These are phyloP conservation scores for Dryas drummondii DNA, from an alignment of 306 rosid species.

Conservation along the genomic window DNA sequence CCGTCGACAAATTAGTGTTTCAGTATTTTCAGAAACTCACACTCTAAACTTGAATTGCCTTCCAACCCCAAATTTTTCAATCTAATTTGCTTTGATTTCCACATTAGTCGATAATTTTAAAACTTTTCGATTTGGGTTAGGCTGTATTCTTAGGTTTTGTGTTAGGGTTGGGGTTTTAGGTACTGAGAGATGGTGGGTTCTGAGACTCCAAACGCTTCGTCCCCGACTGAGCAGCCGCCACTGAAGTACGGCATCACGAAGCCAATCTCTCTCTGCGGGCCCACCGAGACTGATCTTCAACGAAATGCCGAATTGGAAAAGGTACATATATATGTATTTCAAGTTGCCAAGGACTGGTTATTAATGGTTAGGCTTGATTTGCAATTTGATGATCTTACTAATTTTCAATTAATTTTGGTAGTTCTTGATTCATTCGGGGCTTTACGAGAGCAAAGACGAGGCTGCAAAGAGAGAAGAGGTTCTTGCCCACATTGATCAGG, in stretches of 20 bases:
- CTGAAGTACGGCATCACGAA: conserved; percentile 56
- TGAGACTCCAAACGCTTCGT: conserved; percentile 38
- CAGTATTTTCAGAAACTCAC: not conserved
- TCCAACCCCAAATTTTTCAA: not conserved
- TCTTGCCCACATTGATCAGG: conserved; percentile 72
- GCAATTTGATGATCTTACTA: not conserved
- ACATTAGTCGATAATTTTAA: not conserved
- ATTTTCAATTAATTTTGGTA: conserved; percentile 7
- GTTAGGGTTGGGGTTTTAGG: not conserved
- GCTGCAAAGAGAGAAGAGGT: conserved; percentile 67
- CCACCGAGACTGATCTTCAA: conserved; percentile 62
- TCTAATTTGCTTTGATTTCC: not conserved
- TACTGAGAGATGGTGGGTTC: conserved; percentile 61
- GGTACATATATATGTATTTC: conserved; percentile 32
- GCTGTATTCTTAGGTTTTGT: not conserved
- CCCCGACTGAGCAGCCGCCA: conserved; percentile 39
- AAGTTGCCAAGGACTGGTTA: not conserved
- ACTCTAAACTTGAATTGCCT: not conserved
- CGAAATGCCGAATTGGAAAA: conserved; percentile 71
- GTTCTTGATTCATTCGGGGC: conserved; percentile 80
- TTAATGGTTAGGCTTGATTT: not conserved
- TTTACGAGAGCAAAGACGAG: conserved; percentile 72
- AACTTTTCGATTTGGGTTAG: not conserved
- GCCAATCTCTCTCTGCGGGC: conserved; percentile 81
- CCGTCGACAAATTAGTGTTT: not conserved